Conservation (phyloP, 495 filamentous ascomycete species). For the Neurospora africana region DNA sequence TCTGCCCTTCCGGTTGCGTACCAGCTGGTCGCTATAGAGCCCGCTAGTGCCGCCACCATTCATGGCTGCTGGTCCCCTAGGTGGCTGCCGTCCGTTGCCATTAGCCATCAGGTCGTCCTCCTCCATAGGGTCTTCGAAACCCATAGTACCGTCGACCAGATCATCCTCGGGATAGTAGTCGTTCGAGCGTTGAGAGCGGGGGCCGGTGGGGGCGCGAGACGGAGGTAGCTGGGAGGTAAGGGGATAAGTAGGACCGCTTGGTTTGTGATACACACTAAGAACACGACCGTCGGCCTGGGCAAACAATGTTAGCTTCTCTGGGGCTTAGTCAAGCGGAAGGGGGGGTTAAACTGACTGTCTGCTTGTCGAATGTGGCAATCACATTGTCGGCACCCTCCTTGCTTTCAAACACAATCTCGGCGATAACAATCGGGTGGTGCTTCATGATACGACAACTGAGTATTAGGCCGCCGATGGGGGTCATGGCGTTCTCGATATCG, state of each 20-base stretch:
- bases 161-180: slow-evolving; percentile 17
- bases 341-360: slow-evolving; percentile 50
- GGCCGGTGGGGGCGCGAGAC: slow-evolving; percentile 14
- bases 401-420: slow-evolving; percentile 72
- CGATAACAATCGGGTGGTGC: slow-evolving; percentile 65
- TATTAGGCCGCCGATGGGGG: slow-evolving; percentile 59
- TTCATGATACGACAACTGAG: slow-evolving; percentile 61
- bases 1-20: slow-evolving; percentile 25
- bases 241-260: slow-evolving; percentile 1
- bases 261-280: slow-evolving; percentile 64
- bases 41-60: slow-evolving; percentile 1
- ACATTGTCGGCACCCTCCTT: slow-evolving; percentile 69
- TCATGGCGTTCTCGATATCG: slow-evolving; percentile 83
- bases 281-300: slow-evolving; percentile 74
- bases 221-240: slow-evolving; percentile 7
- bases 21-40: slow-evolving; percentile 17
- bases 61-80: slow-evolving; percentile 5
- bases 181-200: slow-evolving; percentile 20
- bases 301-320: not conserved
- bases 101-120: slow-evolving; percentile 17
- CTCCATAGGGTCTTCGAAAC: slow-evolving; percentile 49
- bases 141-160: slow-evolving; percentile 51
- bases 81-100: slow-evolving; percentile 9
- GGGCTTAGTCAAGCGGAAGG: not conserved
- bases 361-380: slow-evolving; percentile 75